These are phyloP conservation scores for Colletotrichum chrysophilum DNA, from an alignment of 2,329 filamentous ascomycete genomes.

Conservation along the genomic window DNA sequence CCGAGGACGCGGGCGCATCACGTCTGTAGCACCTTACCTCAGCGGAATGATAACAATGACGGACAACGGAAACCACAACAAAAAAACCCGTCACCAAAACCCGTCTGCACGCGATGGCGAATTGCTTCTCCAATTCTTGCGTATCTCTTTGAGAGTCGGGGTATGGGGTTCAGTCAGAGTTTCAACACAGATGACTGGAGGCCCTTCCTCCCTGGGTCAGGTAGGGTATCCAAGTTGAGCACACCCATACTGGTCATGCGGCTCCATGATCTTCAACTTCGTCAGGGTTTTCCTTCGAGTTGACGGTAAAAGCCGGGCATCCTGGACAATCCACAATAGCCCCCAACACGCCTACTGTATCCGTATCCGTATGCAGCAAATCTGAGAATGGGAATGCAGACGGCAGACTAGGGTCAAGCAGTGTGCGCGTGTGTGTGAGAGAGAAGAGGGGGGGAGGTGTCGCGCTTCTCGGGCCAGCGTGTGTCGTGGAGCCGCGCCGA, in stretches of 20 bases:
- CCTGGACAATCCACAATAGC: background rate
- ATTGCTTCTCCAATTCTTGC: background rate
- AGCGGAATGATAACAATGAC: background rate
- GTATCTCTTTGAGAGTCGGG: background rate
- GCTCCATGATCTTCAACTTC: background rate
- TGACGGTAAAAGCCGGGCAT: background rate
- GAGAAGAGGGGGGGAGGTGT: background rate
- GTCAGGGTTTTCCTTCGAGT: background rate
- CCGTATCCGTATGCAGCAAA: background rate
- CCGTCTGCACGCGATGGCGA: background rate
- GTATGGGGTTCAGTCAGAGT: background rate
- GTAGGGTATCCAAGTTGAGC: background rate
- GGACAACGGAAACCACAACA: background rate
- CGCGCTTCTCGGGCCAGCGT: background rate
- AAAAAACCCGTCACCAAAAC: background rate
- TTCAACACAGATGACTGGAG: background rate
- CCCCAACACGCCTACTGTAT: background rate
- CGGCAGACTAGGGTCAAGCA: background rate
- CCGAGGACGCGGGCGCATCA: background rate
- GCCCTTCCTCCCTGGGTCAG: background rate
- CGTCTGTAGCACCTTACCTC: background rate
- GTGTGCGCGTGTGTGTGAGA: background rate
- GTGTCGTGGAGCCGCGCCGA: background rate
- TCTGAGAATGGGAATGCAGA: background rate
- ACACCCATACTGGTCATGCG: background rate